A percentile compares a stretch with the other conserved stretches of the same genome.
phyloP scores from a whole-genome alignment of 352 stramenopile genomes.

The Phytophthora rubi region DNA sequence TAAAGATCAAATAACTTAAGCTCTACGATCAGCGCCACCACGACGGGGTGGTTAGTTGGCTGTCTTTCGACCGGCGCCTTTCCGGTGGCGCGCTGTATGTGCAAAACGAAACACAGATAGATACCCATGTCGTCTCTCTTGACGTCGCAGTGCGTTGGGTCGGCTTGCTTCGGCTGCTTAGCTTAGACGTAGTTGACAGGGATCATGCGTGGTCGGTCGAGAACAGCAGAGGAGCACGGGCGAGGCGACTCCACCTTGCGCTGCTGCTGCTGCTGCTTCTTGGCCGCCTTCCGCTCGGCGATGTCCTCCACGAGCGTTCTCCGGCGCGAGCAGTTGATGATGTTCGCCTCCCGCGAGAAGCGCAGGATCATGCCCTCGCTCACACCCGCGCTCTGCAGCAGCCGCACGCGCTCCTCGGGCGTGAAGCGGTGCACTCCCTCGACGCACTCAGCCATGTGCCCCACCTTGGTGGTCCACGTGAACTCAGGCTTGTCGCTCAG shows the following conservation, averaged over 20 bases:
- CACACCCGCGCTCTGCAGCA: constrained; percentile 61
- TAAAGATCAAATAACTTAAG: constrained; percentile 41
- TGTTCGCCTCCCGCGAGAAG: constrained; percentile 68
- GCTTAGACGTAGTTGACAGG: constrained; percentile 55
- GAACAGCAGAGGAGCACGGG: constrained; percentile 42
- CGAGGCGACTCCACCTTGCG: constrained; percentile 32
- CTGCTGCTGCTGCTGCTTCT: constrained; percentile 37
- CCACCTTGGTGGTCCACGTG: constrained; percentile 74
- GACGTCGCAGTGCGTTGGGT: constrained; percentile 1
- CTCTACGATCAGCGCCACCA: constrained; percentile 2
- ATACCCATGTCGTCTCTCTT: neutral
- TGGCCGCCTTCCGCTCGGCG: constrained; percentile 44
- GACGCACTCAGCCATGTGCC: constrained; percentile 68
- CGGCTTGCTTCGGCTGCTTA: neutral
- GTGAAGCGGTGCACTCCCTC: constrained; percentile 71
- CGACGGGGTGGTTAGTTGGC: too few relatives aligned
- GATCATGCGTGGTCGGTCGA: constrained; percentile 51
- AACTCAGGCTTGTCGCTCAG: constrained; percentile 64
- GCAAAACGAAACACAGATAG: constrained; percentile 1
- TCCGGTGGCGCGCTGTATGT: constrained; percentile 15
- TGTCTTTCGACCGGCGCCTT: constrained; percentile 6
- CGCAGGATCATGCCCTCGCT: constrained; percentile 73
- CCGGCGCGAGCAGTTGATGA: constrained; percentile 64
- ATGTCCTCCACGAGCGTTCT: constrained; percentile 53
- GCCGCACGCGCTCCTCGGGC: constrained; percentile 60